Percentiles rank a stretch among this genome's conserved stretches.
Evolutionary conservation across 225 moss, liverwort and hornwort genomes (phyloP).

Genomic region (Marchantia paleacea): DNA sequence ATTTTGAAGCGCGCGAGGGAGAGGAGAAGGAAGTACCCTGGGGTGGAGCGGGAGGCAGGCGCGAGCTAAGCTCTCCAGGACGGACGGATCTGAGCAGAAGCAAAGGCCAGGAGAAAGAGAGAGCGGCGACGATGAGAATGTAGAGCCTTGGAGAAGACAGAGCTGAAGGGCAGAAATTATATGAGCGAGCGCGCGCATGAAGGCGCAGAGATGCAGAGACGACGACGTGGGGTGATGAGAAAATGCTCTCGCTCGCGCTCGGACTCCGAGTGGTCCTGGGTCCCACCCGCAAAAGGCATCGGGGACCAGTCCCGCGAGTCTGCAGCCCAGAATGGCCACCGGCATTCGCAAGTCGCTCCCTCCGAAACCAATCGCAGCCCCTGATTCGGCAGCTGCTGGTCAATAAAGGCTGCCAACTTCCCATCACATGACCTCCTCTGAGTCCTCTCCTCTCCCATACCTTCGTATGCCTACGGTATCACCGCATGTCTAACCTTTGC

Average conservation of each 20-base stretch:
- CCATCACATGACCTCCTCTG: background rate
- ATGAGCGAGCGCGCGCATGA: background rate
- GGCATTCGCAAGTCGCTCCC: background rate
- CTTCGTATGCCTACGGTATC: no score
- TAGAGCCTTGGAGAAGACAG: background rate
- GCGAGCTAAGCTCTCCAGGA: no score
- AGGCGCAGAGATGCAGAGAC: background rate
- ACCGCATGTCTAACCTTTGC: no score
- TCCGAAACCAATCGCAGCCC: no score
- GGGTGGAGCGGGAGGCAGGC: no score
- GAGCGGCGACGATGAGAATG: background rate
- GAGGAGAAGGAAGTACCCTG: no score
- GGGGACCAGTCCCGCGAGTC: background rate
- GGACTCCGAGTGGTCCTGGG: background rate
- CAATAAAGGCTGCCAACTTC: background rate
- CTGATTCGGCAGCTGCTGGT: background rate
- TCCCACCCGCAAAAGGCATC: background rate
- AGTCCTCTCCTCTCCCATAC: no score
- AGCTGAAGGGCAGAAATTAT: background rate
- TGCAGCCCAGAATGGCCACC: background rate
- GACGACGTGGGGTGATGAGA: background rate
- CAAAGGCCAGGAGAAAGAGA: no score
- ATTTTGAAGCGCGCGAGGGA: no score
- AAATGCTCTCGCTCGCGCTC: background rate
- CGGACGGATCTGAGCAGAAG: no score